phyloP scores from a whole-genome alignment of 345 rosid species.

The Eucalyptus marginata region DNA sequence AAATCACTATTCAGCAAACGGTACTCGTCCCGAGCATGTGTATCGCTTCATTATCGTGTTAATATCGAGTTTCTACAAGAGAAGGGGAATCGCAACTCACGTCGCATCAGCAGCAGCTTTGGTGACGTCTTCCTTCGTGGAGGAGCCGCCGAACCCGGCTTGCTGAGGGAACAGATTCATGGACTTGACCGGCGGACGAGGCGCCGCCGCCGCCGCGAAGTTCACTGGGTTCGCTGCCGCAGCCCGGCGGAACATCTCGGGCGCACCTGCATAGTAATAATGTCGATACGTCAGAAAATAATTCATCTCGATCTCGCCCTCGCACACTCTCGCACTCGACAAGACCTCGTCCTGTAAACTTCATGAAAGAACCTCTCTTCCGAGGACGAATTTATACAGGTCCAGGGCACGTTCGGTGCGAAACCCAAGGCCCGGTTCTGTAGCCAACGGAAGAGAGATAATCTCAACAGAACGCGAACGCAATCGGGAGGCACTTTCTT shows the following conservation, averaged over 20 bases:
- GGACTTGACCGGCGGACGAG: conserved; percentile 9
- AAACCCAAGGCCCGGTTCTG: neutral
- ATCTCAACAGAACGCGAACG: neutral
- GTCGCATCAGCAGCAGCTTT: conserved; percentile 5
- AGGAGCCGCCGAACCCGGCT: conserved; percentile 15
- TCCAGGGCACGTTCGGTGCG: neutral
- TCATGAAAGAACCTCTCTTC: neutral
- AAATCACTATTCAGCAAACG: neutral
- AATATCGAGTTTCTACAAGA: neutral
- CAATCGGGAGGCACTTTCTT: neutral
- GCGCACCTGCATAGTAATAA: conserved; percentile 1
- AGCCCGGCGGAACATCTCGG: conserved; percentile 5
- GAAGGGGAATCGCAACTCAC: neutral
- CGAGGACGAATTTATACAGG: neutral
- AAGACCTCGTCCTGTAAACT: neutral
- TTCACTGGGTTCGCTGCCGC: conserved; percentile 30
- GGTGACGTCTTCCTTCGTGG: conserved; percentile 12
- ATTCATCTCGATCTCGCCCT: neutral
- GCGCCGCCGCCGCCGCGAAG: neutral
- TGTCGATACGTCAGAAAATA: neutral
- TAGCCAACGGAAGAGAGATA: neutral
- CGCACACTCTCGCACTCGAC: neutral
- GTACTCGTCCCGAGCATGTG: neutral
- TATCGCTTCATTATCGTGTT: neutral
- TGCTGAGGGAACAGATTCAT: conserved; percentile 55